Percentiles rank a stretch among this genome's conserved stretches.
Evolutionary conservation across 495 filamentous ascomycete species (phyloP).

Genomic region (Annulohypoxylon maeteangense): DNA sequence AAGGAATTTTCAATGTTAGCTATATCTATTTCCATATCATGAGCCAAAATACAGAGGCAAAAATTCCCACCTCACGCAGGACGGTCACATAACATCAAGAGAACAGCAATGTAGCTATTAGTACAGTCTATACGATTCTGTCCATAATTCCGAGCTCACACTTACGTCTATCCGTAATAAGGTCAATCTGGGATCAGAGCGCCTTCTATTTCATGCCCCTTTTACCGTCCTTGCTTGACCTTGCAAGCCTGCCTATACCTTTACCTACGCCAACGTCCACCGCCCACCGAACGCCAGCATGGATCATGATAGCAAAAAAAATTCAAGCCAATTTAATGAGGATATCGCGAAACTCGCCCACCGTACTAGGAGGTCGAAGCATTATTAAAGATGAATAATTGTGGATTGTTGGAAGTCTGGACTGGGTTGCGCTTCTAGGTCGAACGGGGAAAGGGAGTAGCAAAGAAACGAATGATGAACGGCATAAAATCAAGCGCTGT

Average conservation of each 20-base stretch:
- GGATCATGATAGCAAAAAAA: background rate
- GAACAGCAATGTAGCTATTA: background rate
- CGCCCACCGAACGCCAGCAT: constrained; percentile 16
- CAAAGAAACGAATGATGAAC: constrained; percentile 1
- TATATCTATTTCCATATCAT: background rate
- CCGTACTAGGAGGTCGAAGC: background rate
- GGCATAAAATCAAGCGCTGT: background rate
- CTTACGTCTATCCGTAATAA: constrained; percentile 6
- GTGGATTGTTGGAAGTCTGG: background rate
- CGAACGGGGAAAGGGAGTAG: background rate
- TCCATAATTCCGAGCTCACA: background rate
- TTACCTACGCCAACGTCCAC: constrained; percentile 14
- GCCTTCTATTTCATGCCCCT: background rate
- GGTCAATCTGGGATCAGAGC: background rate
- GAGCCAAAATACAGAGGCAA: background rate
- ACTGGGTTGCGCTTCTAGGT: background rate
- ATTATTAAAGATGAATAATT: background rate
- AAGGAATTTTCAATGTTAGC: background rate
- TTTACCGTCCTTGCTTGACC: constrained; percentile 28
- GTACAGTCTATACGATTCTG: background rate
- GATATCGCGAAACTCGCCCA: background rate
- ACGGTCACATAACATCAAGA: background rate
- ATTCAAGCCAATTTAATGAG: background rate
- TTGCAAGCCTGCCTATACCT: constrained; percentile 34
- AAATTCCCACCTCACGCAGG: background rate